Evolutionary conservation across 257 asterid genomes (phyloP).

Genomic region (Capsicum pubescens): DNA sequence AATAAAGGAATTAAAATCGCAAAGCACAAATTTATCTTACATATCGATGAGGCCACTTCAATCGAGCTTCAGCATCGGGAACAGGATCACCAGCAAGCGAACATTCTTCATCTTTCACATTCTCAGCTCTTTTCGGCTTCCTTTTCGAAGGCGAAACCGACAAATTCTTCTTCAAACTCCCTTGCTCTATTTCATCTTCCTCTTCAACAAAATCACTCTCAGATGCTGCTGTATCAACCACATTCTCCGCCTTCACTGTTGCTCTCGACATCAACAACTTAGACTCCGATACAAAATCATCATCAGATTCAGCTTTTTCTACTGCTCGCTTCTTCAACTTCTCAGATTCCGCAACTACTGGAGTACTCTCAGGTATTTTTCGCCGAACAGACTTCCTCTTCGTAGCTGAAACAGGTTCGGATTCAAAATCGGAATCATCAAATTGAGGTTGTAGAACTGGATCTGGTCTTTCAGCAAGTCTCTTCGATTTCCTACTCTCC

Average conservation of each 20-base stretch:
- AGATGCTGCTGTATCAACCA: neutral
- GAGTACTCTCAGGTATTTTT: too few relatives aligned
- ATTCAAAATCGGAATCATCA: too few relatives aligned
- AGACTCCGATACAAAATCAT: slow-evolving; percentile 8
- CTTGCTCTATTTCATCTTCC: slow-evolving; percentile 16
- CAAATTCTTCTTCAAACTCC: neutral
- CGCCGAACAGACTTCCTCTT: too few relatives aligned
- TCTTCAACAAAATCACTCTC: slow-evolving; percentile 34
- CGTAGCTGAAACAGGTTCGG: too few relatives aligned
- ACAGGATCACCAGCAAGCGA: slow-evolving; percentile 52
- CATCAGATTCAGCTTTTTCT: neutral
- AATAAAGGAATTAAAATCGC: neutral
- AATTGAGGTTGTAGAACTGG: too few relatives aligned
- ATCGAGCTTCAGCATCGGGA: slow-evolving; percentile 49
- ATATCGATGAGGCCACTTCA: slow-evolving; percentile 60
- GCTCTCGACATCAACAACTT: neutral
- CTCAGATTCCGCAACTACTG: neutral
- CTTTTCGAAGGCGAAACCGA: neutral
- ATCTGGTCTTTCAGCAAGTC: neutral
- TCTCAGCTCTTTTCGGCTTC: slow-evolving; percentile 16
- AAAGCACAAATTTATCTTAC: slow-evolving; percentile 26
- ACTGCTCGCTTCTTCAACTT: slow-evolving; percentile 5
- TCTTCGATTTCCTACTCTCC: slow-evolving; percentile 13
- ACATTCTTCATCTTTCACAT: slow-evolving; percentile 21
- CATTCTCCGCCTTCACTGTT: neutral